Base-by-base conservation (phyloP, 2,329 filamentous ascomycete species). In the Dactylellina drechsleri region DNA sequence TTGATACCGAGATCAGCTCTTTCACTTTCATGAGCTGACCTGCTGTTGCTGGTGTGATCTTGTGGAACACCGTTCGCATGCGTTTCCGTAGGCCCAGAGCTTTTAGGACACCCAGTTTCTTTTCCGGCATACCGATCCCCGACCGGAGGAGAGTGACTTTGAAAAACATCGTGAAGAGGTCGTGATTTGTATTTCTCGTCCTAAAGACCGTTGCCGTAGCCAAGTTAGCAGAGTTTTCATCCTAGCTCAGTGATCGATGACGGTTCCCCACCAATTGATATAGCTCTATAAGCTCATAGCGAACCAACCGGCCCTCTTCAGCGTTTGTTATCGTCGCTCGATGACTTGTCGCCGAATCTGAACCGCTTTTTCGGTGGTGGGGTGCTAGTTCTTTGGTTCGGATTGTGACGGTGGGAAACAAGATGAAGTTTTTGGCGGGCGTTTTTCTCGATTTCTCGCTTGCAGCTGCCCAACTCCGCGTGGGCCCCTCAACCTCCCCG, bases 21-120 rank as follows among this genome's bases (percentile, higher is more conserved):
- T 97, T 97, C 79, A 97, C 92, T 83, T 91, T 90, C 86, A 97
- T 90, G 80, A 97, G 92, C 85, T 96, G 92, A 81, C 93, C 93
- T 8, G 93, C 93, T 76, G 92, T 89, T 78, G 92, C 89, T 49
- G 89, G 88, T 76, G 87, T 87, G 76, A 96, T 92, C 43, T 92
- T 91, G 83, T 96, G 91, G 85, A 96, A 97, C 80, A 97, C 93
- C 64, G 91, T 94, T 80, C 89, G 89, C 86, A 90, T 89, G 80
- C 93, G 91, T 82, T 91, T 92, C 80, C 90, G 91, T 77, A 97
- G 88, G 67, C 93, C 93, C 74, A 97, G 90, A 16, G 93, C 91
- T 76, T 89, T 87, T 67, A 97, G 91, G 18, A 94, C 92, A 81
- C 91, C 92, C 81, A 88, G 87, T 75, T 90, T 91, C 81, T 92